phyloP scores from a whole-genome alignment of 805 yeast species.

The Saccharomyces cerevisiae region DNA sequence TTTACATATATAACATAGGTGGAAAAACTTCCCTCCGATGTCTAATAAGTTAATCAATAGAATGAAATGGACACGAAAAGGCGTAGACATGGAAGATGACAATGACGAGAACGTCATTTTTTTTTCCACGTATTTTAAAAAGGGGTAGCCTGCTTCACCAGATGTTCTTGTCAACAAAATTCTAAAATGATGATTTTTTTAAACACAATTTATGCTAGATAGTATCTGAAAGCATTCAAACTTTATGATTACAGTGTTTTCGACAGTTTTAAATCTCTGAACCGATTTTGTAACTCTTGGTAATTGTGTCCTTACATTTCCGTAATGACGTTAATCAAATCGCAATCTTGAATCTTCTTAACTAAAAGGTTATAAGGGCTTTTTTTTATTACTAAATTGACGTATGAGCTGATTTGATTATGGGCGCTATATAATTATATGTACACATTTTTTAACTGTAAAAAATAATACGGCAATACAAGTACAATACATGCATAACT shows the following conservation, averaged over 20 bases:
- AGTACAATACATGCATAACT: constrained; percentile 16
- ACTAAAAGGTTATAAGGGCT: background rate
- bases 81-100: background rate
- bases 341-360: background rate
- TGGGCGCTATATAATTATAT: background rate
- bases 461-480: background rate
- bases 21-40: background rate
- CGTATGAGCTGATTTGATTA: background rate
- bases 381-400: background rate
- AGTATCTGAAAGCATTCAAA: constrained; percentile 27
- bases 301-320: too few species aligned
- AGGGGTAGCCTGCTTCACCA: background rate
- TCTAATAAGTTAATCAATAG: background rate
- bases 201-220: constrained; percentile 30
- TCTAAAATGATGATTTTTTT: constrained; percentile 24
- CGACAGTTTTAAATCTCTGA: constrained; percentile 16
- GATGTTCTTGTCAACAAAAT: background rate
- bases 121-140: background rate
- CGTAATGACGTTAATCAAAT: background rate
- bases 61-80: too few species aligned
- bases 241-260: constrained; percentile 27
- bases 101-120: background rate
- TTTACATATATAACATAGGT: too few species aligned
- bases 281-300: background rate
- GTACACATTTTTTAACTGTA: background rate